phyloP scores from a whole-genome alignment of 2,329 filamentous ascomycete species.

The Fusarium marasasianum region DNA sequence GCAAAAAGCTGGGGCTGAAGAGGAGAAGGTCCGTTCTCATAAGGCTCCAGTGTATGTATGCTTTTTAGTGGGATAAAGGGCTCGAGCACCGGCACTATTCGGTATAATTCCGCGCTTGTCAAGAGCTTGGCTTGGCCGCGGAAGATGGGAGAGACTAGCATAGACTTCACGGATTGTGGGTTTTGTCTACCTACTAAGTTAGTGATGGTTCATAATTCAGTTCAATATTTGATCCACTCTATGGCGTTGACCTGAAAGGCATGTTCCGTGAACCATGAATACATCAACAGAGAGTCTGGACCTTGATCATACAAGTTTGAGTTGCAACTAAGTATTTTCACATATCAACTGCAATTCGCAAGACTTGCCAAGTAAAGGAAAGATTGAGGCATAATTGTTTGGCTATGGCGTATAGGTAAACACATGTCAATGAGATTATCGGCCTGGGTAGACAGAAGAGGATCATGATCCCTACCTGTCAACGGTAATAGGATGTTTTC shows the following conservation, averaged over 20 bases:
- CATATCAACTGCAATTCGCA: neutral
- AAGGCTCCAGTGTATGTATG: neutral
- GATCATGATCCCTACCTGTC: slow-evolving; percentile 10
- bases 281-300: slow-evolving; percentile 15
- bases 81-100: slow-evolving; percentile 3
- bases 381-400: neutral
- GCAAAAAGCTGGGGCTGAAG: neutral
- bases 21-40: neutral
- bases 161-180: neutral
- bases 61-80: neutral
- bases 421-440: neutral
- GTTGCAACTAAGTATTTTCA: slow-evolving; percentile 18
- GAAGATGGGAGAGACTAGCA: neutral
- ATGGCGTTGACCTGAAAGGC: slow-evolving; percentile 18
- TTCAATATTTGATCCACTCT: slow-evolving; percentile 20
- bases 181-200: neutral
- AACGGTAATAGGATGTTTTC: slow-evolving; percentile 8
- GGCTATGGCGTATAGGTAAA: neutral
- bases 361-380: neutral
- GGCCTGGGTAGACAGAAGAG: neutral
- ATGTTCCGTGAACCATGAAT: slow-evolving; percentile 26
- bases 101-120: slow-evolving; percentile 29
- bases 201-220: neutral
- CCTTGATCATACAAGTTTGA: slow-evolving; percentile 18
- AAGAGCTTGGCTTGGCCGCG: neutral